phyloP scores from a whole-genome alignment of 2,329 filamentous ascomycete species.

The Chaetomium globosum region DNA sequence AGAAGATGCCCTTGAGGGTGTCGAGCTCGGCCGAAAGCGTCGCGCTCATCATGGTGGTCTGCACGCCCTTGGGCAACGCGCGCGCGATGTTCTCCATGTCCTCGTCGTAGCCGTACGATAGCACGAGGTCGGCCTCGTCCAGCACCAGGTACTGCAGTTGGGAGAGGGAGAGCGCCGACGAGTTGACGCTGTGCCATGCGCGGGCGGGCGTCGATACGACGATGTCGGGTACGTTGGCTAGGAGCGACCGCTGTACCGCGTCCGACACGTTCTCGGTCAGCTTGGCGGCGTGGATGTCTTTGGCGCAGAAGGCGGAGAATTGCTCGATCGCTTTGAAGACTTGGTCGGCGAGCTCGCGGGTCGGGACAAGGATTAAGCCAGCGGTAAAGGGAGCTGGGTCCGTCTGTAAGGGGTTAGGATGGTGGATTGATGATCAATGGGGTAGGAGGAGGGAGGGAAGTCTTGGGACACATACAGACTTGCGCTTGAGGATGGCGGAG shows the following conservation, averaged over 20 bases:
- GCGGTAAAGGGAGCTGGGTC: constrained; percentile 61
- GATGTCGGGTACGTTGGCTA: constrained; percentile 84
- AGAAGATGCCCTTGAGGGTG: constrained; percentile 81
- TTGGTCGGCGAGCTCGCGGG: constrained; percentile 90
- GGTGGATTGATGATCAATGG: not conserved
- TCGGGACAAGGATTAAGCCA: constrained; percentile 89
- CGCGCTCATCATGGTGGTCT: constrained; percentile 91
- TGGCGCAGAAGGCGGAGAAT: constrained; percentile 80
- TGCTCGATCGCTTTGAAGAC: constrained; percentile 77
- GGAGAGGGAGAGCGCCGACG: constrained; percentile 68
- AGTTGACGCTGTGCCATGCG: constrained; percentile 76
- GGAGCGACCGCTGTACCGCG: constrained; percentile 80
- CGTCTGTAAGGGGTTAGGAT: constrained; percentile 43
- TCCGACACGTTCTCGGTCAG: constrained; percentile 89
- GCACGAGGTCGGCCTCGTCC: constrained; percentile 90
- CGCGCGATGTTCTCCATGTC: constrained; percentile 80
- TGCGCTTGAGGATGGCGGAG: constrained; percentile 78
- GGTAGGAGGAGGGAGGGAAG: not conserved
- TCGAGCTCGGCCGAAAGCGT: constrained; percentile 88
- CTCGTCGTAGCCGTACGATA: constrained; percentile 92
- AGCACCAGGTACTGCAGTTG: constrained; percentile 78
- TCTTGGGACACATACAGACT: constrained; percentile 46
- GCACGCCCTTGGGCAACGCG: constrained; percentile 78
- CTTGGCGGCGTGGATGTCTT: constrained; percentile 80
- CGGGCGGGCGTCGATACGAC: constrained; percentile 89